phyloP scores from a whole-genome alignment of 2,329 filamentous ascomycete species.

The Calycina herbarum region DNA sequence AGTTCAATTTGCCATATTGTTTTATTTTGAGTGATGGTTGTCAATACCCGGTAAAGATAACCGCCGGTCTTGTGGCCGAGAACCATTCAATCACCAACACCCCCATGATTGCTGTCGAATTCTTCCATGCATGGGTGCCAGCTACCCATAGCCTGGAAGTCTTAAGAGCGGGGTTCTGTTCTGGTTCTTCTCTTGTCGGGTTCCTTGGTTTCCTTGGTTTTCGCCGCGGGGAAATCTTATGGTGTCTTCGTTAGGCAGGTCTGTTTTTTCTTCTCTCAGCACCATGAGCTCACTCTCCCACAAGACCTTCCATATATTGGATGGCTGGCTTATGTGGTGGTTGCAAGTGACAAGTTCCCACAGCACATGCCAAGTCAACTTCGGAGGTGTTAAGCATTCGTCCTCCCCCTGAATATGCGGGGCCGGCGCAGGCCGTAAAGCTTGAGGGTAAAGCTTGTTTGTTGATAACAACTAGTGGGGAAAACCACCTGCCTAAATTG shows the following conservation, averaged over 20 bases:
- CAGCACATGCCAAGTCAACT: constrained; percentile 1
- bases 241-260: not conserved
- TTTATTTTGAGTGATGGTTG: not conserved
- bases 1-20: not conserved
- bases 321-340: not conserved
- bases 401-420: not conserved
- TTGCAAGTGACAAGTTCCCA: not conserved
- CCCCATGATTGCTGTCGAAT: not conserved
- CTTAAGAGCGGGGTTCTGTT: not conserved
- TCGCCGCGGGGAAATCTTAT: not conserved
- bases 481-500: constrained; percentile 3
- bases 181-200: not conserved
- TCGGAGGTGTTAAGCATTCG: not conserved
- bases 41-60: not conserved
- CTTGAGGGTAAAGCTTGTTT: constrained; percentile 7
- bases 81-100: not conserved
- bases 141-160: not conserved
- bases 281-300: too few species aligned
- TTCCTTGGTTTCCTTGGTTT: not conserved
- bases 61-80: not conserved
- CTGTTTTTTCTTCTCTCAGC: not conserved
- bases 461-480: constrained; percentile 1
- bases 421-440: not conserved
- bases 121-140: not conserved
- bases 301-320: not conserved